Base-by-base conservation (phyloP, 2,329 filamentous ascomycete genomes). In the Beauveria brongniartii region DNA sequence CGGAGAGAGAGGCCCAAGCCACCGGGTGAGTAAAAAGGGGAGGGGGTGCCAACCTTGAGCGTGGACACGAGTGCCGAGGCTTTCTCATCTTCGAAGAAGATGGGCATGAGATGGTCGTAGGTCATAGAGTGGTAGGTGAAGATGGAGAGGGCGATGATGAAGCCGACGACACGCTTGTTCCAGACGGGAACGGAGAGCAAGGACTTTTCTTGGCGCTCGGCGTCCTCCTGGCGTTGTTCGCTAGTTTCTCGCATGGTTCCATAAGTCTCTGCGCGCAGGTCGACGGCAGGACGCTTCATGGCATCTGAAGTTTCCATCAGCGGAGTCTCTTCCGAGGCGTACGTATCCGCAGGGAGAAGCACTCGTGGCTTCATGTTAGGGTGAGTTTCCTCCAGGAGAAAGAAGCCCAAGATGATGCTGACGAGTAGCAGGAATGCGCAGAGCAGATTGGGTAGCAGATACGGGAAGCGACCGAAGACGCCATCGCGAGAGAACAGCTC, bases 91-190 rank as follows among this genome's bases (percentile, higher is more conserved):
- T 97, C 92, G 56, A 96, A 85, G 75, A 96, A 97, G 63, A 97
- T 96, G 8, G 92, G 92, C 59, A 96, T 80, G 1, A 97, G 82
- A 71, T 96, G 90, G 69, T 97, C 93, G 74, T 91, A 97, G 0
- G 89, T 92, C 92, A 97, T 97, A 43, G 89, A 91, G 74, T 97
- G 92, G 71, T 96, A 96, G 5, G 91, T 94, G 76, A 96, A 96
- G 64, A 97, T 90, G 50, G 89, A 90, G 53, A 97, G 77, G 1
- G 92, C 88, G n/a, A 91, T 69, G 44, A 94, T 85, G 58, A 96
- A 83, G 73, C 89, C 86, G 65, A 90, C 78, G 63, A 96, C 86
- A 46, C 82, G 83, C 73, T 79, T 79, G 72, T 76, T 79, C 73
- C 81, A 83, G 63, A 82, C 78, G 67, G 69, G 77, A 61, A 65